Evolutionary conservation across 1,284 basidiomycete genomes (phyloP).

Genomic region (Ganoderma lucidum): DNA sequence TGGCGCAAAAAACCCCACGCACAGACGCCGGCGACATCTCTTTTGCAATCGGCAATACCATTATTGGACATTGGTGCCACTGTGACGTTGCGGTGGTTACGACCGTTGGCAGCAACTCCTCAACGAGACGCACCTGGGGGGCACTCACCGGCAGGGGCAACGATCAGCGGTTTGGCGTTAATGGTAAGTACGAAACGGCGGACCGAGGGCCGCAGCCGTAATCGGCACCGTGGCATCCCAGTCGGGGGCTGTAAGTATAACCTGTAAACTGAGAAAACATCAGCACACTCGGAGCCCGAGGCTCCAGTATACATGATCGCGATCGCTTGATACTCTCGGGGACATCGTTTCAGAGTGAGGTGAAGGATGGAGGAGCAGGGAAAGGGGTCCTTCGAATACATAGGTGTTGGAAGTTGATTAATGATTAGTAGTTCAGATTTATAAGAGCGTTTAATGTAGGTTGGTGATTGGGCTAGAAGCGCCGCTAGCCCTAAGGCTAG

Average conservation of each 20-base stretch:
- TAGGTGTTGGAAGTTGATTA: slow-evolving; percentile 1
- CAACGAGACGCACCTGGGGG: background rate
- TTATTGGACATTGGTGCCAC: background rate
- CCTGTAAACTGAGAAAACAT: no score
- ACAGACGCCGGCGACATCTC: no score
- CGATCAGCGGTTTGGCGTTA: background rate
- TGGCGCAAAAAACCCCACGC: no score
- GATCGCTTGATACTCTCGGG: background rate
- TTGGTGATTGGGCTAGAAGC: slow-evolving; percentile 29
- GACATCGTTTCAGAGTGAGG: background rate
- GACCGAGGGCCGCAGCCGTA: background rate
- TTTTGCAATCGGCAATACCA: background rate
- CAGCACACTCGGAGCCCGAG: background rate
- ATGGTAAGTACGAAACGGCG: background rate
- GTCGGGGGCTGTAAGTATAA: background rate
- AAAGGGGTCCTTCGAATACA: background rate
- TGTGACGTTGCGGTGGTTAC: slow-evolving; percentile 9
- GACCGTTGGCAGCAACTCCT: background rate
- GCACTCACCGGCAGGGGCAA: background rate
- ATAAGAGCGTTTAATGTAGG: slow-evolving; percentile 22
- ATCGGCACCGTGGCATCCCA: background rate
- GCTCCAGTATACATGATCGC: background rate
- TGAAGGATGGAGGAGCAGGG: slow-evolving; percentile 1
- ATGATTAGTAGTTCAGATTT: background rate
- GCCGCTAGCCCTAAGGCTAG: slow-evolving; percentile 17